Evolutionary conservation across 106 monocot species (phyloP).

Genomic region (Acanthochlamys bracteata): DNA sequence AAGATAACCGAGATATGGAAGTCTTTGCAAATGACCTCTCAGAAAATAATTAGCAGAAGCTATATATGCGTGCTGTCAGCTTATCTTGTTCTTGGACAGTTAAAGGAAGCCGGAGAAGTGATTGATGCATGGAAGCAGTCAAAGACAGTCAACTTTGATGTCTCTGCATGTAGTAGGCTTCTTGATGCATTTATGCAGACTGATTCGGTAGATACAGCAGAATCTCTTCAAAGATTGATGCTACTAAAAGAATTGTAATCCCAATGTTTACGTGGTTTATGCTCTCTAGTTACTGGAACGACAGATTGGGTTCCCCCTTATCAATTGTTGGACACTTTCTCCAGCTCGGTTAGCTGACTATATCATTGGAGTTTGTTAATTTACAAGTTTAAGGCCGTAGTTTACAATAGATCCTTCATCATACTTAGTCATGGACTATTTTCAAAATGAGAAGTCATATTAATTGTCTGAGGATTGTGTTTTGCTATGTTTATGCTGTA

Average conservation of each 20-base stretch:
- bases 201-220: conserved; percentile 31
- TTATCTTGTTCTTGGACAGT: conserved; percentile 40
- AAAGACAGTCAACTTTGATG: conserved; percentile 42
- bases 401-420: no score
- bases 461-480: no score
- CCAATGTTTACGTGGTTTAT: no score
- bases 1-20: conserved; percentile 81
- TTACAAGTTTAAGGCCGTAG: no score
- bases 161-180: conserved; percentile 40
- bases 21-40: conserved; percentile 49
- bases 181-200: conserved; percentile 48
- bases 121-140: conserved; percentile 76
- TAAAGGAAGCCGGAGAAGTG: conserved; percentile 70
- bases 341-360: no score
- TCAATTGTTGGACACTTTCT: no score
- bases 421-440: no score
- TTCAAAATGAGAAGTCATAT: no score
- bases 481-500: no score
- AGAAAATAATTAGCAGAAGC: conserved; percentile 70
- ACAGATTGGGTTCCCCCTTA: no score
- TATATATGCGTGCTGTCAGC: conserved; percentile 69
- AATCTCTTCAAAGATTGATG: conserved; percentile 42
- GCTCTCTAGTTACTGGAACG: no score
- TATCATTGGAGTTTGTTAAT: no score
- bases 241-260: conserved; percentile 39